Evolutionary conservation across 2,329 filamentous ascomycete genomes (phyloP).

Genomic region (Diaporthe velutina): DNA sequence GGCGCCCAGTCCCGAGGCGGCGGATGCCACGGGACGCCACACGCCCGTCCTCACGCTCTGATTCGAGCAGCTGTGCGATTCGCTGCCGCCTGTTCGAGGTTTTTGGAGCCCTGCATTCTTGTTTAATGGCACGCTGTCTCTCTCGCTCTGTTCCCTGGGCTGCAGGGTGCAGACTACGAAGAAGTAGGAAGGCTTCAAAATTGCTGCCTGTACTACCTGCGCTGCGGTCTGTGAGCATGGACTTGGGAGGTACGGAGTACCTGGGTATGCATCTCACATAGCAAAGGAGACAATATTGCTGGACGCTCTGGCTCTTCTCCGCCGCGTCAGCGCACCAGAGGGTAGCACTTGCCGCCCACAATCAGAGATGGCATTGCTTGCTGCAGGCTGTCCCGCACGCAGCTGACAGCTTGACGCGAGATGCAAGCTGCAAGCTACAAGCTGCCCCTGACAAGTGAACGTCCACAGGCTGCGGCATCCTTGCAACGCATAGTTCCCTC

Average conservation of each 20-base stretch:
- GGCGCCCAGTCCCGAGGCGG: conserved; percentile 32
- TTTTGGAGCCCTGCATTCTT: background rate
- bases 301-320: background rate
- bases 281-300: background rate
- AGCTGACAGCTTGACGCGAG: background rate
- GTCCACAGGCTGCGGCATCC: background rate
- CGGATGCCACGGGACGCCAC: conserved; percentile 34
- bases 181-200: background rate
- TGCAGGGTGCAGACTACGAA: background rate
- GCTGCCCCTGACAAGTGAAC: background rate
- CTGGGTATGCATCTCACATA: background rate
- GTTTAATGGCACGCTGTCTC: background rate
- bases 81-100: conserved; percentile 1
- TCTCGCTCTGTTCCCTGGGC: too few species aligned
- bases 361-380: background rate
- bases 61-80: conserved; percentile 22
- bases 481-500: background rate
- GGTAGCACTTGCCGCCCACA: background rate
- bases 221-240: background rate
- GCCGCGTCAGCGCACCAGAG: background rate
- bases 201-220: background rate
- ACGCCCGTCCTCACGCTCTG: conserved; percentile 4
- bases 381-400: conserved; percentile 7
- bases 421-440: background rate
- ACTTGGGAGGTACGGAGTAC: too few species aligned